phyloP scores from a whole-genome alignment of 495 filamentous ascomycete species.

The Hypoxylon cercidicola region DNA sequence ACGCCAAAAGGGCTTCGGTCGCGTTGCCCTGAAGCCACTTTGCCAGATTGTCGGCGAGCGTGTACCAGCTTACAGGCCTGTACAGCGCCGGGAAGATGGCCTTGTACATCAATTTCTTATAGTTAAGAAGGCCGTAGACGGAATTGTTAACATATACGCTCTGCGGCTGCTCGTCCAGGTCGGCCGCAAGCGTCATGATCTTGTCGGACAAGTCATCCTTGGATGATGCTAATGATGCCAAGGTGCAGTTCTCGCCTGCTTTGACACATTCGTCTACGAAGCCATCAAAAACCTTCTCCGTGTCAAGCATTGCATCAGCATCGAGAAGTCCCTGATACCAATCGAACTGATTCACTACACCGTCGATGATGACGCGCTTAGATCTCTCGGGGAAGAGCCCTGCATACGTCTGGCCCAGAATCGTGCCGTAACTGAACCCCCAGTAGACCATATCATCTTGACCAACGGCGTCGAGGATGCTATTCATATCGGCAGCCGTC shows the following conservation, averaged over 20 bases:
- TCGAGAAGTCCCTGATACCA: conserved; percentile 49
- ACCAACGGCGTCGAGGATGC: conserved; percentile 56
- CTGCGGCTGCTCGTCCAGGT: conserved; percentile 38
- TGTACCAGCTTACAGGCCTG: conserved; percentile 49
- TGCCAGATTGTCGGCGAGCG: conserved; percentile 50
- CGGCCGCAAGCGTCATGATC: too few species aligned
- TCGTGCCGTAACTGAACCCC: conserved; percentile 73
- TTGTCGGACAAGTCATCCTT: conserved; percentile 30
- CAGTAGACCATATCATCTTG: conserved; percentile 64
- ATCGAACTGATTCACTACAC: conserved; percentile 53
- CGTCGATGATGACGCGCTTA: conserved; percentile 55
- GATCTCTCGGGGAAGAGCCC: conserved; percentile 55
- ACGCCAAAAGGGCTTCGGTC: conserved; percentile 52
- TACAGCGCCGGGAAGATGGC: conserved; percentile 54
- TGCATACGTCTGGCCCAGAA: conserved; percentile 67
- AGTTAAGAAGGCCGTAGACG: conserved; percentile 51
- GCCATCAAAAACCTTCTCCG: conserved; percentile 52
- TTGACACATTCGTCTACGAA: conserved; percentile 59
- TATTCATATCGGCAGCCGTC: conserved; percentile 62
- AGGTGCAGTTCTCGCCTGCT: conserved; percentile 46
- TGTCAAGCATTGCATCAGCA: conserved; percentile 46
- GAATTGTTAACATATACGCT: conserved; percentile 55
- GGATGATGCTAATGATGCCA: conserved; percentile 45
- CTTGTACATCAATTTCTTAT: conserved; percentile 47
- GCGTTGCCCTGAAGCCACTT: conserved; percentile 54